Percentiles rank a stretch among this genome's conserved stretches.
Conservation (phyloP, 1,284 basidiomycete species). For the Vanrija humicola region DNA sequence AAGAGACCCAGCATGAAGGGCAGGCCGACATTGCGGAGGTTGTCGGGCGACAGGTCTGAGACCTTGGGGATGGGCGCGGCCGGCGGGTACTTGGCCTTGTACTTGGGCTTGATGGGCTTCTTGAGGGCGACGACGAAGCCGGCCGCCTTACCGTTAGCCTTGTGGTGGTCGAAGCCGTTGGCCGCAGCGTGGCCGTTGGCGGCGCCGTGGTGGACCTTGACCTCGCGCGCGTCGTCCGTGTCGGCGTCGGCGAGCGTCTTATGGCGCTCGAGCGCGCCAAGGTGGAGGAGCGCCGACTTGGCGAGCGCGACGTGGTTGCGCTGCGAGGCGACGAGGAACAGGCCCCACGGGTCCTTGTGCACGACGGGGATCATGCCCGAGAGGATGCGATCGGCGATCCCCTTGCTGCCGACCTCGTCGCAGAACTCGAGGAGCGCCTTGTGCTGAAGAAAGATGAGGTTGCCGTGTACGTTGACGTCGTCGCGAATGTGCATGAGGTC, state of each 20-base stretch:
- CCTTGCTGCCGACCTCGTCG: conserved; percentile 8
- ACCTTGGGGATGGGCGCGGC: not conserved
- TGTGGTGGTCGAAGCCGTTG: not conserved
- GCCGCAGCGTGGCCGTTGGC: not conserved
- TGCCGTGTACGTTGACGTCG: not conserved
- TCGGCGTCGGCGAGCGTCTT: not conserved
- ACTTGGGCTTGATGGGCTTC: not conserved
- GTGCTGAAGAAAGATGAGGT: conserved; percentile 8
- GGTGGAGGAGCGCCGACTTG: conserved; percentile 1
- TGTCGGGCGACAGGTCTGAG: conserved; percentile 1
- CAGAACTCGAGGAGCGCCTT: conserved; percentile 16
- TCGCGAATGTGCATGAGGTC: conserved; percentile 15
- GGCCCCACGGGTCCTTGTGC: conserved; percentile 10
- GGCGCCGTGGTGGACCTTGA: not conserved
- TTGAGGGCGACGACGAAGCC: not conserved
- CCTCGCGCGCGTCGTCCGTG: not conserved
- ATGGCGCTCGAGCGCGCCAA: not conserved
- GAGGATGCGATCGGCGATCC: conserved; percentile 12
- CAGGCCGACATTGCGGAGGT: conserved; percentile 2
- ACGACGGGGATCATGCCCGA: conserved; percentile 4
- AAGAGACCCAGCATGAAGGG: conserved; percentile 14
- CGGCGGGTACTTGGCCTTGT: not conserved
- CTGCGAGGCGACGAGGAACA: conserved; percentile 4
- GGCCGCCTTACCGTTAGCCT: no score
- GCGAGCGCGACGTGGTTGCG: conserved; percentile 6